Evolutionary conservation across 305 asterid species (phyloP), one percentile per base, ranked within the genome.

Genomic region (Striga hermonthica): DNA sequence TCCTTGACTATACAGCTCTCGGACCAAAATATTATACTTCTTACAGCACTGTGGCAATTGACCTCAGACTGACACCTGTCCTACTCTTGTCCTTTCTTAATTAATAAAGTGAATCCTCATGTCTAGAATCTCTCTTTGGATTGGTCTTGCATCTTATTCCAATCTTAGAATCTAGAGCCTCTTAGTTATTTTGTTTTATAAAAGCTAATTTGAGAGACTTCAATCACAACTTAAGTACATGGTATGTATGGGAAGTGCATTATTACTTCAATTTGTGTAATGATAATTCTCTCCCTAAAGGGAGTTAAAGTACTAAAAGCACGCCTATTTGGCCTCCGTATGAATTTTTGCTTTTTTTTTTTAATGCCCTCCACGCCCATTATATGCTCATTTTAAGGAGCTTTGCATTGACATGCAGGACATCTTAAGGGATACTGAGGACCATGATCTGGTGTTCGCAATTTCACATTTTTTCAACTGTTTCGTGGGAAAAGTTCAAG

Each of bases 381-480:
- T 22, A 22, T 1, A 22, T 22, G 31, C 31, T 22, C 31, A 22
- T 22, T 22, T 22, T 22, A 22, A 22, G 31, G 31, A 22, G 31
- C 31, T 22, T 22, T 22, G 31, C 31, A 22, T 22, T 22, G 45
- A 65, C 45, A 43, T 78, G 84, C 89, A 90, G 97, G 93, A 83
- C 61, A 69, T 81, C 74, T 71, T 90, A 70, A 83, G 96, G 77
- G 95, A 90, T 64, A 71, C 88, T 6, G 96, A 84, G 74, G 96
- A 90, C 73, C 95, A 90, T 72, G 89, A 88, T 68, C 80, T 88
- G 67, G 91, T 86, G 38, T 72, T 67, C 73, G 90, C 93, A 16
- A 68, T 84, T 78, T 79, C 96, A 67, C 95, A 86, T 81, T 74
- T 86, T 67, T 78, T 80, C 70, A 90, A 88, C 75, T 88, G 95